phyloP scores from a whole-genome alignment of 2,329 filamentous ascomycete genomes.

The Mycocentrospora acerina region DNA sequence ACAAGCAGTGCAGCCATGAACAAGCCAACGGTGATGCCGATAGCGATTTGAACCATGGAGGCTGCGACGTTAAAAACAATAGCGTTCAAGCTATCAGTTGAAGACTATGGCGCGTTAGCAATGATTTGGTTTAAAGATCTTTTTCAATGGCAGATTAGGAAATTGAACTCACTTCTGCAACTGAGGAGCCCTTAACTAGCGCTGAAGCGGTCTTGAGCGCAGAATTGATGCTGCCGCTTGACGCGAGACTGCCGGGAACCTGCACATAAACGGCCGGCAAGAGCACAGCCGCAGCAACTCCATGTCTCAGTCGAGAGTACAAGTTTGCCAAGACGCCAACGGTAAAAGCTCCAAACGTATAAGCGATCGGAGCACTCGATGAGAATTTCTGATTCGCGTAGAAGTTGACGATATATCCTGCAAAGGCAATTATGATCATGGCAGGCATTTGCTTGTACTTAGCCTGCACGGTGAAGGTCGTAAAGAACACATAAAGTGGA shows the following conservation, averaged over 20 bases:
- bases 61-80: slow-evolving; percentile 49
- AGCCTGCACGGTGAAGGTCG: slow-evolving; percentile 72
- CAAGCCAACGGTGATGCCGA: slow-evolving; percentile 54
- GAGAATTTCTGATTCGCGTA: slow-evolving; percentile 68
- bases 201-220: slow-evolving; percentile 30
- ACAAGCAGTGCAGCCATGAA: slow-evolving; percentile 52
- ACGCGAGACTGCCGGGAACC: slow-evolving; percentile 35
- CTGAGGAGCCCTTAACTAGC: slow-evolving; percentile 22
- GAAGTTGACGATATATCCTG: slow-evolving; percentile 74
- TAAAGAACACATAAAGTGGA: slow-evolving; percentile 71
- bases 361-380: slow-evolving; percentile 71
- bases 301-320: slow-evolving; percentile 66
- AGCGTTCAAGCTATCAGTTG: slow-evolving; percentile 22
- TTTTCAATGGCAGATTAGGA: neutral
- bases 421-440: slow-evolving; percentile 72
- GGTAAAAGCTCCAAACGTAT: slow-evolving; percentile 72
- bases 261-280: slow-evolving; percentile 37
- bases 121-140: neutral
- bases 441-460: slow-evolving; percentile 75
- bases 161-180: slow-evolving; percentile 18
- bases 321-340: slow-evolving; percentile 77
- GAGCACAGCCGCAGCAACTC: slow-evolving; percentile 45
- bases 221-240: slow-evolving; percentile 32
- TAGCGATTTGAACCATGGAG: slow-evolving; percentile 53
- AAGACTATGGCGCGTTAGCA: slow-evolving; percentile 15